Evolutionary conservation across 371 early-diverging fungal genomes (phyloP), one percentile per base, ranked within the genome.

Genomic region (Polyrhizophydium stewartii): DNA sequence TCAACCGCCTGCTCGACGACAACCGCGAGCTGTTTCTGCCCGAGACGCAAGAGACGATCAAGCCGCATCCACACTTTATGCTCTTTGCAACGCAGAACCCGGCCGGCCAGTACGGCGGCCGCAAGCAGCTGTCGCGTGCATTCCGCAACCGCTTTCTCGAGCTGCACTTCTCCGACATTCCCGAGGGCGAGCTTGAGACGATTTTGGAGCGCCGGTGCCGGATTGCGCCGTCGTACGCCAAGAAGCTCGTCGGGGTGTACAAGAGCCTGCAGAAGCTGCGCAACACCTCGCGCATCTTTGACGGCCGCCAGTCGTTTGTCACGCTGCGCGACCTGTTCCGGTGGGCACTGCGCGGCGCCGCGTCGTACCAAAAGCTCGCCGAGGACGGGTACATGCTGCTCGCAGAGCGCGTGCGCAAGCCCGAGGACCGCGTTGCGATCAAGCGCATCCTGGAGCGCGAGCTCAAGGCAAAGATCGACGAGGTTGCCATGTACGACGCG

Each of bases 21-120:
- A 99, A 99, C 77, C 87, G 96, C 56, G 99, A 99, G 76, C 79
- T 99, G 56, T 82, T 93, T 37, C 91, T 99, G 38, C 93, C 98
- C 2, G 99, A 99, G 75, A 99, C 97, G 0, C 92, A 95, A 62
- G 94, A 98, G 77, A 71, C 88, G 28, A 90, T 99, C 30, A 88
- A 88, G 47, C 97, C 99, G 27, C 99, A 99, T 69, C 88, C 90
- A 37, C 86, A 94, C 65, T 99, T 99, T 73, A 94, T 96, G 91
- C 85, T 99, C 12, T 99, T 99, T 85, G 99, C 99, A 12, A 99
- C 99, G 21, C 99, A 99, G 75, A 99, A 99, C 76, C 97, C 99
- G 2, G 90, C 98, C n/a, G 71, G 77, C 1, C 78, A 92, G 35
- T 99, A 99, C 77, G 97, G 96, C 64, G 99, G 99, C 24, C 92